Base-by-base conservation (phyloP, 1,284 basidiomycete genomes). In the Ganoderma leucocontextum region DNA sequence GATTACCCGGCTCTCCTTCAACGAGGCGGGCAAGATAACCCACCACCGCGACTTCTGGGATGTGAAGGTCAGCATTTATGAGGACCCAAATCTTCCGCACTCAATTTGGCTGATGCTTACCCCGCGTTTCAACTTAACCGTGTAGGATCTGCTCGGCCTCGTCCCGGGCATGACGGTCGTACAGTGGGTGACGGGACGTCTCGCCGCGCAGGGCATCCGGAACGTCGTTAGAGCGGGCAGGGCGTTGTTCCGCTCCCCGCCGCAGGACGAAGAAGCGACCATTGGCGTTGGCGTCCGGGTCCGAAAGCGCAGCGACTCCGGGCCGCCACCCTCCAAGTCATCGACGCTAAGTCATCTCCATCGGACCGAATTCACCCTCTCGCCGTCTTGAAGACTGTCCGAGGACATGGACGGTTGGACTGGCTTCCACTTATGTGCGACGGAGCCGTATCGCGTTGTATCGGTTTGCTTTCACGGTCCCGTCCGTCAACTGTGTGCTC, bases 1-100 rank as follows among this genome's bases (percentile, higher is more conserved):
- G 59, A 83, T 91, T 64, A 91, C 91, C 9, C 85, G 88, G 29
- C 84, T 93, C 25, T 85, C 85, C 38, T 92, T 94, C 78, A 93
- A 93, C 77, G 92, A 93, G 73, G 89, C 89, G 75, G 90, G 89
- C 13, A 86, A 85, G 64, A 89, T 94, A 64, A 90, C 90, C 1
- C 85, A 89, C 73, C 92, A 93, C 74, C 85, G 91, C 36, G 91
- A 93, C 75, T 85, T 91, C 58, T 93, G 91, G 91, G 91, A 93
- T 75, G 82, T 91, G 52, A 79, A 80, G 73, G 72, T 77, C 44
- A 36, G 73, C 4, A 33, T 38, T 41, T 38, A 12, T 19, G 35
- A 17, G 29, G 29, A 29, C 29, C 29, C 29, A 29, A 29, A 29
- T 29, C 19, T 2, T 22, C 15, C 55, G 22, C 25, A 13, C 52